Conservation (phyloP, 108 stramenopile genomes). For the Aurantiochytrium sp. region DNA sequence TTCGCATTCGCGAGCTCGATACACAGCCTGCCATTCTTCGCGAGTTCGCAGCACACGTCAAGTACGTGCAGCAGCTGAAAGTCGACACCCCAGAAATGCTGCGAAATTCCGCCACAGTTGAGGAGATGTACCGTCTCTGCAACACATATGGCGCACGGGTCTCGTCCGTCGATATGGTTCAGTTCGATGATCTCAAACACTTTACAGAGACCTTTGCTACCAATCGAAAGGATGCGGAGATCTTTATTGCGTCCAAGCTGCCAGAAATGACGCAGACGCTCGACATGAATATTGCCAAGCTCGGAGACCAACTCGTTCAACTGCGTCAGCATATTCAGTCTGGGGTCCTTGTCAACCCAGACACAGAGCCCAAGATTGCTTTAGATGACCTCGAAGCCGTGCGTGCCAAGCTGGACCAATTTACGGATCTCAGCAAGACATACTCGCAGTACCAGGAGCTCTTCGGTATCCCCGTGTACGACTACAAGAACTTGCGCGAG, state of each 20-base stretch:
- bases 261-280: constrained; percentile 38
- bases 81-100: constrained; percentile 26
- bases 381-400: constrained; percentile 24
- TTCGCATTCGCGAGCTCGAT: constrained; percentile 17
- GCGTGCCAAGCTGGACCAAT: constrained; percentile 22
- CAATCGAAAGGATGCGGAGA: constrained; percentile 25
- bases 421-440: constrained; percentile 31
- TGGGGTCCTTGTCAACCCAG: constrained; percentile 34
- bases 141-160: constrained; percentile 31
- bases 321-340: constrained; percentile 27
- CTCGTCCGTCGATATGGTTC: constrained; percentile 43
- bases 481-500: constrained; percentile 35
- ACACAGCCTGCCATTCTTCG: constrained; percentile 34
- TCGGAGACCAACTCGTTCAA: constrained; percentile 36
- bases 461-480: constrained; percentile 34
- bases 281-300: constrained; percentile 41
- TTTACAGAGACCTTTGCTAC: constrained; percentile 24
- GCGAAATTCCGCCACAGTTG: constrained; percentile 29
- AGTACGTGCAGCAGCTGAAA: constrained; percentile 26
- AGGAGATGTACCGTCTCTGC: constrained; percentile 45
- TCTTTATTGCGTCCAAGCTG: constrained; percentile 31
- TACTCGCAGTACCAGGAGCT: constrained; percentile 45
- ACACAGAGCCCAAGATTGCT: constrained; percentile 20
- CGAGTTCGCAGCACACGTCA: constrained; percentile 45
- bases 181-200: constrained; percentile 39